phyloP scores from a whole-genome alignment of 306 rosid species.

The Ammopiptanthus mongolicus region DNA sequence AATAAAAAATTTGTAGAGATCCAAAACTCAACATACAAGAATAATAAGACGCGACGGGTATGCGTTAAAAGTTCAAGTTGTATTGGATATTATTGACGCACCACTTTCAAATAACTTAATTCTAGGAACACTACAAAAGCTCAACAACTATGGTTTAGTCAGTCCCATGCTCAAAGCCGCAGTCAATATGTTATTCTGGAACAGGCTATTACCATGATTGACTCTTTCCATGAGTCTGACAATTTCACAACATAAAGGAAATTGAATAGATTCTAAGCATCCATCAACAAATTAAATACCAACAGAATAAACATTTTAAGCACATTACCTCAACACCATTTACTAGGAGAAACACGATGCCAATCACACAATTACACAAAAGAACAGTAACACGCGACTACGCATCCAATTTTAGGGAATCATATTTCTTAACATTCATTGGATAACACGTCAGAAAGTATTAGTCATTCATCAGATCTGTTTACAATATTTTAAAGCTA shows the following conservation, averaged over 20 bases:
- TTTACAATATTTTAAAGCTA: background rate
- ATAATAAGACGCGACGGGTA: background rate
- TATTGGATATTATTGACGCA: background rate
- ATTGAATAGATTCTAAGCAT: background rate
- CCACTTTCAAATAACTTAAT: too few species aligned
- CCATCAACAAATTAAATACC: background rate
- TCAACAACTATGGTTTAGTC: too few species aligned
- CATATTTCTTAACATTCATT: conserved; percentile 1
- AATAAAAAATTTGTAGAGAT: background rate
- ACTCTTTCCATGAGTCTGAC: background rate
- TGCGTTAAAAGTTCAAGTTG: background rate
- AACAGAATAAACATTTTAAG: background rate
- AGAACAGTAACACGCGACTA: background rate
- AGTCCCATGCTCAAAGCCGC: background rate
- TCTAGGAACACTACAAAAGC: too few species aligned
- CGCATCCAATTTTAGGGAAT: background rate
- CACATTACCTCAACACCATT: background rate
- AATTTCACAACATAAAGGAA: background rate
- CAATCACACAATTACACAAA: background rate
- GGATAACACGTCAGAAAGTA: background rate
- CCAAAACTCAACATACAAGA: background rate
- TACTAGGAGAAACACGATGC: background rate
- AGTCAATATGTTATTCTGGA: background rate
- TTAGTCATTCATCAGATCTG: conserved; percentile 3
- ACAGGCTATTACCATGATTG: background rate